These are phyloP conservation scores for Geosiphon pyriformis DNA, from an alignment of 192 early-diverging fungal genomes.

Conservation along the genomic window DNA sequence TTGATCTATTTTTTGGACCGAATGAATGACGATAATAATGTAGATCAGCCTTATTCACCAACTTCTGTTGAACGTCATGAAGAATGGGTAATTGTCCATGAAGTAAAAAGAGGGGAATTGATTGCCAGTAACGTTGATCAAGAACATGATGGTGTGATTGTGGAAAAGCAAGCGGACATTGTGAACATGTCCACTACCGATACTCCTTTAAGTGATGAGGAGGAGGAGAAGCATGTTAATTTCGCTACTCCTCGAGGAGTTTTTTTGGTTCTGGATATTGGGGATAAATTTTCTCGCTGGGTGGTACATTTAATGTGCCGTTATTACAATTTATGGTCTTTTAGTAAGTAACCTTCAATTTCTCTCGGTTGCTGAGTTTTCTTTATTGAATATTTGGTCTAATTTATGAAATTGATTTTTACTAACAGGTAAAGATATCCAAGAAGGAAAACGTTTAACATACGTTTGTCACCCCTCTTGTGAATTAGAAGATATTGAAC, in stretches of 20 bases:
- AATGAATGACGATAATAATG: not conserved
- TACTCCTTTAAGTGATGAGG: not conserved
- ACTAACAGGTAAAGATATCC: slow-evolving; percentile 30
- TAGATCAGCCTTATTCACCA: not conserved
- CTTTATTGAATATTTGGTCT: too few relatives aligned
- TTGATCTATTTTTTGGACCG: slow-evolving; percentile 41
- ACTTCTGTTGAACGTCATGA: not conserved
- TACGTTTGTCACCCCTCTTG: slow-evolving; percentile 35
- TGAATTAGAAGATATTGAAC: not conserved
- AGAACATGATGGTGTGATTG: slow-evolving; percentile 9
- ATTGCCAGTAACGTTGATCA: slow-evolving; percentile 7
- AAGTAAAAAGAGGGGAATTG: not conserved
- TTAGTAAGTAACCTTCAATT: slow-evolving; percentile 39
- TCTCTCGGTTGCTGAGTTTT: not conserved
- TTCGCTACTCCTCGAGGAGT: slow-evolving; percentile 21
- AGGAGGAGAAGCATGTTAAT: slow-evolving; percentile 5
- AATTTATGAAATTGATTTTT: too few relatives aligned
- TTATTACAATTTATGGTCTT: slow-evolving; percentile 41
- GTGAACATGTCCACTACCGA: not conserved
- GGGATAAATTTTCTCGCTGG: slow-evolving; percentile 45
- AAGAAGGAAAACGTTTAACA: slow-evolving; percentile 30
- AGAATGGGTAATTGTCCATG: not conserved
- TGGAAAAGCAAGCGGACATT: not conserved
- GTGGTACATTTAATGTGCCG: slow-evolving; percentile 42
- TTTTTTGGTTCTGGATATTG: slow-evolving; percentile 41